A percentile compares a stretch with the other conserved stretches of the same genome.
phyloP scores from a whole-genome alignment of 352 stramenopile species.

The Phytophthora pistaciae region DNA sequence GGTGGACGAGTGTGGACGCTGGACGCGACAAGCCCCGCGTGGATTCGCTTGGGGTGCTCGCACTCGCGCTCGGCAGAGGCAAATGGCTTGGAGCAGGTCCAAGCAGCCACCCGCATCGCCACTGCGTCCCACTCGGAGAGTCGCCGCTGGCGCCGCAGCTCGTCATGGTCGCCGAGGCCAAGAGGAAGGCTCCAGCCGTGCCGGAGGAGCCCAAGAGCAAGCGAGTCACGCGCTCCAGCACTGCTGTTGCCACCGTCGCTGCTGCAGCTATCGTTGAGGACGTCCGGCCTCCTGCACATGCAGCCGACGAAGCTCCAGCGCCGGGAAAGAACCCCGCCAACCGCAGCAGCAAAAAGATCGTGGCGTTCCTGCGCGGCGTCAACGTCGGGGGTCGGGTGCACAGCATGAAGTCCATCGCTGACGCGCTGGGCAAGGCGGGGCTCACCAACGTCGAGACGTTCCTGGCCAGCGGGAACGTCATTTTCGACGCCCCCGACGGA shows the following conservation, averaged over 20 bases:
- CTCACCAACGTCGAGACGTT: slow-evolving; percentile 40
- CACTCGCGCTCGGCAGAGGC: slow-evolving; percentile 9
- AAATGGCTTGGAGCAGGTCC: not conserved
- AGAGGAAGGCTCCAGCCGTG: slow-evolving; percentile 12
- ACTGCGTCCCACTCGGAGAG: not conserved
- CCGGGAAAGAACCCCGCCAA: not conserved
- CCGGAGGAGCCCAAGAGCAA: slow-evolving; percentile 9
- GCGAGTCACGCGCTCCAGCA: slow-evolving; percentile 14
- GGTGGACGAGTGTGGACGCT: not conserved
- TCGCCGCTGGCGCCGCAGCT: not conserved
- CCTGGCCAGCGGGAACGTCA: slow-evolving; percentile 43
- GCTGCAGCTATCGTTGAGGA: not conserved
- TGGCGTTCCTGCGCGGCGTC: slow-evolving; percentile 44
- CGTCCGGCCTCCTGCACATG: slow-evolving; percentile 1
- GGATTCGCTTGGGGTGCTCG: slow-evolving; percentile 1
- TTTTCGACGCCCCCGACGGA: slow-evolving; percentile 18
- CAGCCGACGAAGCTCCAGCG: slow-evolving; percentile 1
- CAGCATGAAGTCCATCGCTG: slow-evolving; percentile 42
- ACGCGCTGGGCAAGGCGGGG: slow-evolving; percentile 21
- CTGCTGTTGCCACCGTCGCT: not conserved
- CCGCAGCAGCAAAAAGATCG: slow-evolving; percentile 21
- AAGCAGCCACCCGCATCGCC: slow-evolving; percentile 6
- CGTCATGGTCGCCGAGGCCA: slow-evolving; percentile 14
- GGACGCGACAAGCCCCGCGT: not conserved
- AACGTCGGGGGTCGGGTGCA: slow-evolving; percentile 41